Evolutionary conservation across 2,329 filamentous ascomycete species (phyloP), one percentile per base, ranked within the genome.

Genomic region (Aureobasidium sp.): DNA sequence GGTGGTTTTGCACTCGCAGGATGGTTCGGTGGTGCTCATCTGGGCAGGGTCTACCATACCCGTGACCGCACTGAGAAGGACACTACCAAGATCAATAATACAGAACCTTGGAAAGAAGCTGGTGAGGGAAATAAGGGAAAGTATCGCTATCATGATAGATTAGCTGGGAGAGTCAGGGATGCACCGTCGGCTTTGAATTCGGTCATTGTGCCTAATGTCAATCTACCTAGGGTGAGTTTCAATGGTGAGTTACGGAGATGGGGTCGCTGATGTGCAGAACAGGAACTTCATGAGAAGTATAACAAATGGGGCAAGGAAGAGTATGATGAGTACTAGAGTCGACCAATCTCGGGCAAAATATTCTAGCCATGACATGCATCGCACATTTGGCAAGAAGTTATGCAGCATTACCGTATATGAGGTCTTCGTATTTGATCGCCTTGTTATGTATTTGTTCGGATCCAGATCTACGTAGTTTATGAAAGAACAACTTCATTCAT

Each of bases 281-380:
- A 95, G 90, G 83, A 88, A 71, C 84, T 96, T 67, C 94, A 99
- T 80, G 94, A 97, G 70, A 89, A 88, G 81, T 97, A 88, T 86
- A 99, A 99, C 89, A 99, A 99, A 84, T 97, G 90, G 86, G 94
- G 94, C 77, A 97, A 97, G 85, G 94, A 97, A 69, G 92, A 90
- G 69, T 97, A 89, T 79, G 55, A 63, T 29, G 53, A 60, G 23
- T 58, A 44, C 12, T 46, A 23, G 8, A 41, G 17, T 39, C 1
- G 3, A 39, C 5, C 12, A 17, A 2, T 32, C 29, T 2, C 29
- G 29, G 20, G 20, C 20, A 20, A 20, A 1, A 20, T 20, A 1
- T 20, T 20, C 20, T 20, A 20, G 20, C 20, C 20, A 20, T 20
- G 20, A 20, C 20, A 20, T 20, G 20, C 20, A 20, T 20, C 20